Conservation (phyloP, 2,329 filamentous ascomycete species). For the Albophoma yamanashiensis region DNA sequence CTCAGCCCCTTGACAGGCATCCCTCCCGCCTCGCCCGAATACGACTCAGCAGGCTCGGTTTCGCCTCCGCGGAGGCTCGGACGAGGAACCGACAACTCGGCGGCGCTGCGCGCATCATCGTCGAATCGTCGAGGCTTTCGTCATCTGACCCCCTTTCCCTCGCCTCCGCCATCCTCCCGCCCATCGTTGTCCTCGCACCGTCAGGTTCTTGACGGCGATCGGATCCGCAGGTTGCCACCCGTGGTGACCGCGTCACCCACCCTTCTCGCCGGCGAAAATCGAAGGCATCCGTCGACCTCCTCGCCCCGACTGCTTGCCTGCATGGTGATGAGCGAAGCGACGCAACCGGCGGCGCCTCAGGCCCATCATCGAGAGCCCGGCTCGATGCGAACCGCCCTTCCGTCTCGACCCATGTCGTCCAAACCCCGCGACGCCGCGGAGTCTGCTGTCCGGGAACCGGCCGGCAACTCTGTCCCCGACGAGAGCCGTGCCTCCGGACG, state of each 20-base stretch:
- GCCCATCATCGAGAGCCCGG: constrained; percentile 19
- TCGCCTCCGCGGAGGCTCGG: neutral
- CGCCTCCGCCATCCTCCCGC: neutral
- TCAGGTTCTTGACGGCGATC: neutral
- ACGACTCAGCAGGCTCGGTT: neutral
- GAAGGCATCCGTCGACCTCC: neutral
- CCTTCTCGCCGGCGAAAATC: neutral
- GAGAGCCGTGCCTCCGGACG: constrained; percentile 10
- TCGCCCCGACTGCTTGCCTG: neutral
- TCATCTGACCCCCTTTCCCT: neutral
- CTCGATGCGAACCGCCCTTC: constrained; percentile 24
- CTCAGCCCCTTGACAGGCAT: neutral
- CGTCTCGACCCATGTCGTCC: constrained; percentile 24
- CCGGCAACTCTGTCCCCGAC: constrained; percentile 11
- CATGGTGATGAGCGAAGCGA: constrained; percentile 21
- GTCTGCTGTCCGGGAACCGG: constrained; percentile 7
- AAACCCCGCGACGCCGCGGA: constrained; percentile 14
- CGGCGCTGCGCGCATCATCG: neutral
- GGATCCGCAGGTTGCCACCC: neutral
- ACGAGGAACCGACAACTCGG: neutral
- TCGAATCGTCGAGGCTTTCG: neutral
- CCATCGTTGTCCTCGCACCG: neutral
- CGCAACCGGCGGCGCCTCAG: constrained; percentile 11
- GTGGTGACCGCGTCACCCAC: neutral
- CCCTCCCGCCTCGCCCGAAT: neutral